Evolutionary conservation across 2,329 filamentous ascomycete genomes (phyloP), one percentile per base, ranked within the genome.

Genomic region (Aspergillus ochraceus): DNA sequence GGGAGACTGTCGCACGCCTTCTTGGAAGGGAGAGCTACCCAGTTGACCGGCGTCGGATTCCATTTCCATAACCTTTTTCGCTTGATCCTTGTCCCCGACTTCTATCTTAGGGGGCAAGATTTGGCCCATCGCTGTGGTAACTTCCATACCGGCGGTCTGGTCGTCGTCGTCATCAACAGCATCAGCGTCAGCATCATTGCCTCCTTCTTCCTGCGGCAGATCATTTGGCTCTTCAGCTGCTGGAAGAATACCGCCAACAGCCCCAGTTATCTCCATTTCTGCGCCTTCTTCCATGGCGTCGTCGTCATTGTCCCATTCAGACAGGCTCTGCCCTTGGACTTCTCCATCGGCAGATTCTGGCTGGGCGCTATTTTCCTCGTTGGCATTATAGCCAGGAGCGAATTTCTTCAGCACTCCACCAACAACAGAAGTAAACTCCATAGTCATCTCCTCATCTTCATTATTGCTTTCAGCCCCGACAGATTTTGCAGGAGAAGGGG

Each of bases 111-210:
- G 78, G 72, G 70, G 70, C 47, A 90, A 77, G 54, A 91, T 90
- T 9, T 81, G 80, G 10, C 88, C 88, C 51, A 90, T 78, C 6
- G 83, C 85, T 50, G 80, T 80, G 2, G 88, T 90, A 71, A 90
- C 85, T 50, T 90, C 88, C 88, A 90, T 90, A 0, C 82, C 86
- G 71, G 84, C 80, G 1, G 84, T 87, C 54, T 75, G 68, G 56
- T 77, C 77, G 4, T 78, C 77, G 30, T 55, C 19, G 8, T 5
- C 53, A 64, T 67, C 77, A 29, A 8, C 26, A 29, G 6, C 26
- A 29, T 29, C 26, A 29, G 26, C 26, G 26, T 29, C 26, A 9
- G 26, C 26, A 29, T 29, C 26, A 29, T 29, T 29, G 26, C 26
- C 32, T 36, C 32, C 36, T n/a, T 42, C 36, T 42, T 42, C 36